Conservation (phyloP, 192 early-diverging fungal genomes). For the Coemansia reversa region DNA sequence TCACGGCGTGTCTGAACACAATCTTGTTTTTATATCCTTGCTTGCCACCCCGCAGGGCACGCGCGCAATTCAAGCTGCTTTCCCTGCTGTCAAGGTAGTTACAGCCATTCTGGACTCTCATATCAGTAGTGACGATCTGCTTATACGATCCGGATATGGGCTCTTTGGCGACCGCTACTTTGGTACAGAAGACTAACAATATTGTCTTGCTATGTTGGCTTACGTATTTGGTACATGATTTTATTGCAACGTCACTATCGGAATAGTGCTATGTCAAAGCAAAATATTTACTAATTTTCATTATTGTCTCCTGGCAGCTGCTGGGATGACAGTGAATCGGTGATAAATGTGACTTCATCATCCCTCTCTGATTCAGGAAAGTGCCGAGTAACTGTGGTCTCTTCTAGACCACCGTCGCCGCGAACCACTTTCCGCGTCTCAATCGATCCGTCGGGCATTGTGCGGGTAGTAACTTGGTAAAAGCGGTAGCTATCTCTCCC, state of each 20-base stretch:
- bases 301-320: background rate
- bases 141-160: slow-evolving; percentile 82
- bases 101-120: slow-evolving; percentile 76
- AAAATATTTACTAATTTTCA: background rate
- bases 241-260: too few relatives aligned
- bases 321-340: too few relatives aligned
- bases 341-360: slow-evolving; percentile 15
- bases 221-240: background rate
- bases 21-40: slow-evolving; percentile 82
- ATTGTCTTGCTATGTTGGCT: background rate
- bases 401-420: slow-evolving; percentile 24
- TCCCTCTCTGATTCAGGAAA: slow-evolving; percentile 9
- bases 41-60: slow-evolving; percentile 78
- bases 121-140: slow-evolving; percentile 62
- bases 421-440: slow-evolving; percentile 43
- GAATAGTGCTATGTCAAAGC: too few relatives aligned
- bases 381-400: slow-evolving; percentile 35
- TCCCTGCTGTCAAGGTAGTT: slow-evolving; percentile 79
- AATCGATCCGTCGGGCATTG: slow-evolving; percentile 48
- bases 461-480: slow-evolving; percentile 39
- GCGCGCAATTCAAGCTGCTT: slow-evolving; percentile 75
- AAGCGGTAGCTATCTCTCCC: slow-evolving; percentile 16
- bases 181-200: slow-evolving; percentile 41
- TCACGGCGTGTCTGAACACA: slow-evolving; percentile 81
- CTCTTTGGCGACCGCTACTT: slow-evolving; percentile 79